Base-by-base conservation (phyloP, 306 rosid species). In the Leucaena leucocephala region DNA sequence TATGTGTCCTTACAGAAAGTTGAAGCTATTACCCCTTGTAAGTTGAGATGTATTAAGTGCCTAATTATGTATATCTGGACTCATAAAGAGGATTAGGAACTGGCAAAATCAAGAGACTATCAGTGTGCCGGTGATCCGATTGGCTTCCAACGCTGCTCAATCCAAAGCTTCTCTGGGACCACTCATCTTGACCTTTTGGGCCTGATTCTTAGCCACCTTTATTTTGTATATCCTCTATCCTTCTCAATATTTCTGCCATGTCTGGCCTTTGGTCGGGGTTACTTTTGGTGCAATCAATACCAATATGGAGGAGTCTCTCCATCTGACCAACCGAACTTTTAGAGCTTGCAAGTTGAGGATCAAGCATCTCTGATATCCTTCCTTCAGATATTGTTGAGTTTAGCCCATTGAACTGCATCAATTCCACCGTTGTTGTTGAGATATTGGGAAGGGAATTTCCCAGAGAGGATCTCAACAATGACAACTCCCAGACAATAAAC, bases 381-480 rank as follows among this genome's bases (percentile, higher is more conserved):
- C 88, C 86, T 64, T 90, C 97, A 2, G 84, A 74, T 48, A 91
- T 76, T 4, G 92, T 90, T 0, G 89, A 83, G 6, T 80, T 15
- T n/a, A 49, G 88, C 93, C 94, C 94, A 91, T 46, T 85, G 86
- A 22, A 89, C 94, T 34, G 89, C 70, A 69, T 94, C 98, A 9
- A 73, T 86, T 40, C 96, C 94, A 5, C 97, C 98, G 17, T 86
- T 87, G 0, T 76, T 88, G 79, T 55, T 67, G 6, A 89, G 89
- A 75, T 94, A 94, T 15, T 91, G 97, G 15, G 90, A 85, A 14
- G 98, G 98, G 22, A 83, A 92, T 77, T 91, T 92, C 12, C 97
- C 97, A 0, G 95, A 89, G 42, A 91, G 86, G 21, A 88, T 83
- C 78, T 94, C 98, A 9, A 94, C 91, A 22, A 92, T 88, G 42